Conservation (phyloP, 2,329 filamentous ascomycete genomes). For the Dichotomopilus funicola region DNA sequence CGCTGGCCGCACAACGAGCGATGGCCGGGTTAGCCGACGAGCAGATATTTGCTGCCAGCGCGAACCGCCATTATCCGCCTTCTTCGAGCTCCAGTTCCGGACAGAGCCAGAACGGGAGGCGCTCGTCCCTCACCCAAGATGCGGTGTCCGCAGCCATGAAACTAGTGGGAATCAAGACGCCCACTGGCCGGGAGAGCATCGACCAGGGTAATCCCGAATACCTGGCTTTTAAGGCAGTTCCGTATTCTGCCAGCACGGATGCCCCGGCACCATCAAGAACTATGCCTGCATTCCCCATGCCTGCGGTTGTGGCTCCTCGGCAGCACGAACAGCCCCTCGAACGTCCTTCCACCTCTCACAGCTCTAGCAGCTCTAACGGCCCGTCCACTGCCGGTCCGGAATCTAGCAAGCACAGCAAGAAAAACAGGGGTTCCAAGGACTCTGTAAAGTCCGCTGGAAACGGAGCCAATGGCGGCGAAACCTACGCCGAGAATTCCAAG, state of each 20-base stretch:
- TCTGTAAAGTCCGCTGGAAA: constrained; percentile 31
- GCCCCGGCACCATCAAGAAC: neutral
- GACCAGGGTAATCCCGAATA: constrained; percentile 14
- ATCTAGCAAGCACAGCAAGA: constrained; percentile 19
- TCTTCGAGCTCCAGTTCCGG: constrained; percentile 16
- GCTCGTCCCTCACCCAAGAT: constrained; percentile 22
- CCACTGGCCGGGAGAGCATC: constrained; percentile 9
- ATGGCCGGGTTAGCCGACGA: constrained; percentile 26
- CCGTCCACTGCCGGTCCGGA: constrained; percentile 13
- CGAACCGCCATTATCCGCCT: constrained; percentile 12
- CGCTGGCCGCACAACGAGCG: constrained; percentile 26
- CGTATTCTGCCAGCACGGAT: constrained; percentile 8
- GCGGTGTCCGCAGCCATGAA: constrained; percentile 23
- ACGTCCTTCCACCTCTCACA: constrained; percentile 14
- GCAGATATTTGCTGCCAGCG: constrained; percentile 14
- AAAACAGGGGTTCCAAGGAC: constrained; percentile 30
- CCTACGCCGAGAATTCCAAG: neutral
- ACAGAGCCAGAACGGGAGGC: constrained; percentile 17
- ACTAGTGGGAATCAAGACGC: constrained; percentile 17
- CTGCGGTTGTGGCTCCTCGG: neutral
- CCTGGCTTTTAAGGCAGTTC: constrained; percentile 19
- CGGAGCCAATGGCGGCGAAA: constrained; percentile 15
- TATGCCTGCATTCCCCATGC: constrained; percentile 2
- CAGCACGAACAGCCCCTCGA: neutral
- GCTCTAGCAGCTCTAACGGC: constrained; percentile 10